Base-by-base conservation (phyloP, 1,139 yeast genomes). In the Candida pseudocylindracea region DNA sequence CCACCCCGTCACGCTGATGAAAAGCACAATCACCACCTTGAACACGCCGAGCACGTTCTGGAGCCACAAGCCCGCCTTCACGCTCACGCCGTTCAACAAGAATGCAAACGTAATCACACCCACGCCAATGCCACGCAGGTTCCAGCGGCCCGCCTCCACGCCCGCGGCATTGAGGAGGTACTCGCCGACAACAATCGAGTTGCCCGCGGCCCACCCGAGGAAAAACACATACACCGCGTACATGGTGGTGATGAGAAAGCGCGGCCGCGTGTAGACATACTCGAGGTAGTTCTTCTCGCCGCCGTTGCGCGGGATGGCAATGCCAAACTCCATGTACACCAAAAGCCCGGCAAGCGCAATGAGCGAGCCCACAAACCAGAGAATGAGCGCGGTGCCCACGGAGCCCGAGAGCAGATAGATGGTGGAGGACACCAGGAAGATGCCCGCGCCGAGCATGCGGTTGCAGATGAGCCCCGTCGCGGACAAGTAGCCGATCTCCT, bases 361-460 rank as follows among this genome's bases (percentile, higher is more conserved):
- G 20, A 75, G 37, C 10, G 81, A 67, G 32, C 93, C 93, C 12
- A 72, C 67, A 26, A 71, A 65, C 93, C 93, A 80, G 51, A 80
- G 55, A 37, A 75, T 51, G 36, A 80, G 55, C 2, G 85, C 54
- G 31, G 76, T 54, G 12, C 92, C 92, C 10, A 79, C 79, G 12
- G 85, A 72, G 5, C 92, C 91, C 26, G 74, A 63, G 37, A 72
- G 57, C 3, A 57, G 48, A 43, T 63, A 75, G 38, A 80, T 76
- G 12, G 80, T 70, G n/a, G 88, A 70, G 4, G 91, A 81, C 4
- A 85, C 75, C 30, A 88, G 72, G 49, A 80, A 80, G 34, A 80
- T 76, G 48, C 93, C 93, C 8, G 92, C 79, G 40, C 93, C 93
- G 41, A 80, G 62, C 72, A 78, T 78, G 49, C 92, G 61, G 49